Conservation (phyloP, 2,329 filamentous ascomycete species). For the Xylaria hypoxylon region DNA sequence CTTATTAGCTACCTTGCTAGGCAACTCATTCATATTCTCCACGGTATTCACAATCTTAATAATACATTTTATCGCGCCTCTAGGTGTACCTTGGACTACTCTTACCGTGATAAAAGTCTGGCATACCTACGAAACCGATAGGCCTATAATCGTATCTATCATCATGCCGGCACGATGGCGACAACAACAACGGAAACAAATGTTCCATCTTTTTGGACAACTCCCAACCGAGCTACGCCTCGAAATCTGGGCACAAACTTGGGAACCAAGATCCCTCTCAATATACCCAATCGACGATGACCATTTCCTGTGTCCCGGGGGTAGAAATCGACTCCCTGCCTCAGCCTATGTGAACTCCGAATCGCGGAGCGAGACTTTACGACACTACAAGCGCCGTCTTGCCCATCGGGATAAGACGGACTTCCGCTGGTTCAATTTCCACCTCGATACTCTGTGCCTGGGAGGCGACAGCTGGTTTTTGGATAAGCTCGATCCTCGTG, state of each 20-base stretch:
- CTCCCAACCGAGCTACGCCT: slow-evolving; percentile 25
- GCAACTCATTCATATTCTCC: no score
- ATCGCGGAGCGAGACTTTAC: slow-evolving; percentile 22
- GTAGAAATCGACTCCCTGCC: not conserved
- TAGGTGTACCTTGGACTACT: no score
- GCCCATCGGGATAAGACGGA: not conserved
- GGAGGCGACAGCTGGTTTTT: not conserved
- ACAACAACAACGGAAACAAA: not conserved
- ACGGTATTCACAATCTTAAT: no score
- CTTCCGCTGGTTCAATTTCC: slow-evolving; percentile 24
- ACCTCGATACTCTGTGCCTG: slow-evolving; percentile 20
- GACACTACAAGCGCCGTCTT: slow-evolving; percentile 23
- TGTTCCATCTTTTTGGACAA: slow-evolving; percentile 15
- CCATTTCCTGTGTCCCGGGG: not conserved
- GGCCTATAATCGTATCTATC: not conserved
- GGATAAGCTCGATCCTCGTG: not conserved
- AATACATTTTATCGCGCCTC: no score
- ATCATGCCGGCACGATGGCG: not conserved
- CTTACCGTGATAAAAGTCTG: no score
- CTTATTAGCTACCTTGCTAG: no score
- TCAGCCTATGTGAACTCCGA: slow-evolving; percentile 27
- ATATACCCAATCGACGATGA: not conserved
- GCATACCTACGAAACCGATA: no score
- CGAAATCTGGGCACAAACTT: slow-evolving; percentile 5
- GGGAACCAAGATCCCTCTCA: slow-evolving; percentile 9